phyloP scores from a whole-genome alignment of 1,284 basidiomycete genomes.

The Fomitopsis betulina region DNA sequence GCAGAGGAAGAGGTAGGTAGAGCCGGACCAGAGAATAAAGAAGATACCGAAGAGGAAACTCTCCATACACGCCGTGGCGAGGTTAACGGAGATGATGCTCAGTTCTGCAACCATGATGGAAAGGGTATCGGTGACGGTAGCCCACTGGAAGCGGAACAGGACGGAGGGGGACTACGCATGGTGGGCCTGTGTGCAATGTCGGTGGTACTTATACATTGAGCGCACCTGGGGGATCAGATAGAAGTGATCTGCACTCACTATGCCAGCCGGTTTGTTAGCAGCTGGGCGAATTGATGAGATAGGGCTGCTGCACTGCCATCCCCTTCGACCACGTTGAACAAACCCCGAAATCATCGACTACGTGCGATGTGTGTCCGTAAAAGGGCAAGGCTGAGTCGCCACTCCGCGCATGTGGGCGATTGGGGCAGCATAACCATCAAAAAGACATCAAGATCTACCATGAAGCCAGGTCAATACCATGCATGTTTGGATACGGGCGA shows the following conservation, averaged over 20 bases:
- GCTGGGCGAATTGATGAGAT: no score
- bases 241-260: not conserved
- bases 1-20: slow-evolving; percentile 1
- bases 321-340: no score
- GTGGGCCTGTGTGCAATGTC: not conserved
- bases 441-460: no score
- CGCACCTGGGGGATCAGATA: not conserved
- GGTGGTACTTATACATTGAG: not conserved
- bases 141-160: not conserved
- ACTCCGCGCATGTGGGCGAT: no score
- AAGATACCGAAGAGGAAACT: slow-evolving; percentile 7
- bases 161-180: slow-evolving; percentile 1
- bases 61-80: slow-evolving; percentile 4
- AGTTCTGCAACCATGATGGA: slow-evolving; percentile 3
- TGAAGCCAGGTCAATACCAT: no score
- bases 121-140: slow-evolving; percentile 1
- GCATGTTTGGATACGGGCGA: no score
- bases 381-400: no score
- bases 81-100: slow-evolving; percentile 1
- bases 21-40: not conserved
- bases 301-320: no score
- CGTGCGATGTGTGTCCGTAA: no score
- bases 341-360: no score
- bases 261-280: no score
- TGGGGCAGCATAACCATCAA: no score